These are phyloP conservation scores for Polymyxa betae DNA, from an alignment of 208 protist species.

Conservation along the genomic window DNA sequence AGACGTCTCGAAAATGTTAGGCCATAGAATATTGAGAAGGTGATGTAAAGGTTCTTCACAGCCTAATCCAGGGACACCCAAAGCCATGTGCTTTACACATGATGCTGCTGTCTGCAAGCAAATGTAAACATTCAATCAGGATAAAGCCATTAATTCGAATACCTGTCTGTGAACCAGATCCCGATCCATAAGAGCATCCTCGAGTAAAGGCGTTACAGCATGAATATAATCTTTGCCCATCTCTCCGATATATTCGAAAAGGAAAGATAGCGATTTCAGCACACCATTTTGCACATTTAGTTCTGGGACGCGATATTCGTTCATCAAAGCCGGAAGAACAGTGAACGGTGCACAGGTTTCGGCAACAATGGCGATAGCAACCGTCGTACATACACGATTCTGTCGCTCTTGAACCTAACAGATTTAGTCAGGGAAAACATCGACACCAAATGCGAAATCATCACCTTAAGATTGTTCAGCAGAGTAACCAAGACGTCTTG, in stretches of 20 bases:
- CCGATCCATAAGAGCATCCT: constrained; percentile 97
- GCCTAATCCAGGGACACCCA: constrained; percentile 76
- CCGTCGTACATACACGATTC: constrained; percentile 98
- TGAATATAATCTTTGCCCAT: constrained; percentile 97
- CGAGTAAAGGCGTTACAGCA: constrained; percentile 92
- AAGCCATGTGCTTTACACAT: constrained; percentile 91
- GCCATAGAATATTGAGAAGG: constrained; percentile 98
- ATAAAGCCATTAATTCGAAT: background rate
- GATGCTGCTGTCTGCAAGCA: constrained; percentile 93
- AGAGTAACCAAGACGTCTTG: constrained; percentile 97
- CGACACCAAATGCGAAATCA: constrained; percentile 64
- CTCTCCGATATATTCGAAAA: constrained; percentile 98
- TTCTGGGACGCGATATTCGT: constrained; percentile 98
- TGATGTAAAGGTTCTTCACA: constrained; percentile 93
- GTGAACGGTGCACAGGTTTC: constrained; percentile 97
- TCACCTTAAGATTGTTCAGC: constrained; percentile 94
- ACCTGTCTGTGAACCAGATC: constrained; percentile 88
- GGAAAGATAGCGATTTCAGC: constrained; percentile 97
- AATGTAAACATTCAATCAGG: background rate
- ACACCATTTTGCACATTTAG: constrained; percentile 90
- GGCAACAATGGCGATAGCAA: constrained; percentile 98
- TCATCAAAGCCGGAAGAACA: constrained; percentile 97
- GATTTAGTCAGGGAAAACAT: background rate
- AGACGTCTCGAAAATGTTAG: constrained; percentile 99
- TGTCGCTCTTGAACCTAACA: constrained; percentile 93